Percentiles rank a stretch among this genome's conserved stretches.
Conservation (phyloP, 495 filamentous ascomycete genomes). For the Beverwykella pulmonaria region DNA sequence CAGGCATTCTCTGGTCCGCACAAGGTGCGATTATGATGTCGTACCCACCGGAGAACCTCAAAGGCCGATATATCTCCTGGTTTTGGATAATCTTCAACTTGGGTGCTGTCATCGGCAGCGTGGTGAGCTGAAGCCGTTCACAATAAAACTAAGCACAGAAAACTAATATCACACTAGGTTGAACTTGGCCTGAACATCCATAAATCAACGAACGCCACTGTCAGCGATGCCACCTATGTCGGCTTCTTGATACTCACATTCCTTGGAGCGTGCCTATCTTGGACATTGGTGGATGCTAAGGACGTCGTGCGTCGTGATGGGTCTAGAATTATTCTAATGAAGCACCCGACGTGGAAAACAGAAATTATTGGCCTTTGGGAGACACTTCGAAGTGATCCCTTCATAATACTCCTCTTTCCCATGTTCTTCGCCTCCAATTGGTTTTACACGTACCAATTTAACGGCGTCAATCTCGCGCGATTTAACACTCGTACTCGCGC, state of each 20-base stretch:
- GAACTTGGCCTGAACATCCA: slow-evolving; percentile 81
- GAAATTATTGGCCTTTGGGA: slow-evolving; percentile 79
- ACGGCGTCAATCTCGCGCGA: slow-evolving; percentile 64
- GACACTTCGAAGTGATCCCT: slow-evolving; percentile 70
- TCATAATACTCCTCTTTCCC: slow-evolving; percentile 77
- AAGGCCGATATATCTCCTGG: slow-evolving; percentile 85
- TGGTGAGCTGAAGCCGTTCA: slow-evolving; percentile 55
- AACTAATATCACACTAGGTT: slow-evolving; percentile 52
- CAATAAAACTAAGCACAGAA: background rate
- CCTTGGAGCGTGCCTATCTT: slow-evolving; percentile 70
- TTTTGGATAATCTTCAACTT: slow-evolving; percentile 98
- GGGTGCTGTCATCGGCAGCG: slow-evolving; percentile 84
- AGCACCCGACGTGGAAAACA: slow-evolving; percentile 70
- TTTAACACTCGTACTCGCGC: slow-evolving; percentile 83
- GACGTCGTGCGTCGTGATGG: slow-evolving; percentile 79
- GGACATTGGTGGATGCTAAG: slow-evolving; percentile 74
- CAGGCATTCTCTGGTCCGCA: slow-evolving; percentile 84
- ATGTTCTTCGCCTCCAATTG: slow-evolving; percentile 52
- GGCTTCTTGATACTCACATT: slow-evolving; percentile 89
- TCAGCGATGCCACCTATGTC: slow-evolving; percentile 85
- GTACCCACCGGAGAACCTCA: slow-evolving; percentile 77
- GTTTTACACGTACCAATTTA: slow-evolving; percentile 57
- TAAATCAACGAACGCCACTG: slow-evolving; percentile 55
- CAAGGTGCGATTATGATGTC: slow-evolving; percentile 96
- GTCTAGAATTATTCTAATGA: slow-evolving; percentile 78